Conservation (phyloP, 1,284 basidiomycete genomes). For the Cryptococcus hybrid region DNA sequence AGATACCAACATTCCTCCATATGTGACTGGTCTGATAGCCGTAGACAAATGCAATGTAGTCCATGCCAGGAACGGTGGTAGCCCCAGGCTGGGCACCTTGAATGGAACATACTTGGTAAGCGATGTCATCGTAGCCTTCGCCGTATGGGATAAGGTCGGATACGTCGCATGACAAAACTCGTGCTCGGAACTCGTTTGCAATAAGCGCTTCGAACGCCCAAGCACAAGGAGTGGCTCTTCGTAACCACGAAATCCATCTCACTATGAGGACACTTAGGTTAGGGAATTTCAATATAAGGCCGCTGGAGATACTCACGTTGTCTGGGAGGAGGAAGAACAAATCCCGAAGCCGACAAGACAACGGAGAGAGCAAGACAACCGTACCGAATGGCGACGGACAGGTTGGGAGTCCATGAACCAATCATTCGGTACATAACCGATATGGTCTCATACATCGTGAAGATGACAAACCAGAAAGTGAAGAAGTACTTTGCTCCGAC, state of each 20-base stretch:
- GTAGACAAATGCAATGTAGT: constrained; percentile 49
- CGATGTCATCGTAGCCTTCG: constrained; percentile 28
- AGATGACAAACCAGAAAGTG: constrained; percentile 47
- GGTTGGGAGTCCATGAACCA: not conserved
- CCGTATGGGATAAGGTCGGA: not conserved
- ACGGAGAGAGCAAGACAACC: constrained; percentile 14
- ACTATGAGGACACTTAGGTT: not conserved
- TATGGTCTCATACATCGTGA: constrained; percentile 52
- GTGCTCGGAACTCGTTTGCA: not conserved
- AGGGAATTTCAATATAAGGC: constrained; percentile 48
- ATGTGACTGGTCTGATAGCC: constrained; percentile 39
- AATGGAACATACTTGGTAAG: constrained; percentile 49
- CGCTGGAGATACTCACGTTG: not conserved
- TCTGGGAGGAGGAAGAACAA: not conserved
- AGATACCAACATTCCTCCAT: constrained; percentile 49
- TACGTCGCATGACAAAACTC: not conserved
- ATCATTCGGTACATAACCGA: constrained; percentile 7
- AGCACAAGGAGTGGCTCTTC: constrained; percentile 51
- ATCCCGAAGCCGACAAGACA: constrained; percentile 30
- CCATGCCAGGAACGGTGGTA: constrained; percentile 37
- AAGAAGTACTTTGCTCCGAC: constrained; percentile 25
- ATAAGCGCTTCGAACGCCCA: not conserved
- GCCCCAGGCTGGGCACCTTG: constrained; percentile 39
- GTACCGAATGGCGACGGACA: not conserved
- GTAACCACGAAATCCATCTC: constrained; percentile 60